Conservation (phyloP, 306 rosid species). For the Cucumis hystrix region DNA sequence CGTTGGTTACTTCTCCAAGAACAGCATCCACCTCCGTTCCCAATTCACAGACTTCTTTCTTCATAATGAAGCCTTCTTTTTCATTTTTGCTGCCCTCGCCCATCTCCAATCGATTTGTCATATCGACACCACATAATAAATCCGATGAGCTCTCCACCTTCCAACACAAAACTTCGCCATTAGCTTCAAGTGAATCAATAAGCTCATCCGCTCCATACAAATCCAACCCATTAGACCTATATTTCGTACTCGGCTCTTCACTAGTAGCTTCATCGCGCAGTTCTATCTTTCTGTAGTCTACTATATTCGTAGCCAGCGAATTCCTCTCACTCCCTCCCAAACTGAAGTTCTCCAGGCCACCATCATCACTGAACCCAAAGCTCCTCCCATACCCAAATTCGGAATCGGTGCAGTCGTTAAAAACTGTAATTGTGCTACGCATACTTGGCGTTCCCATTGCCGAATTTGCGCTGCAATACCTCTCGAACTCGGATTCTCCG, state of each 20-base stretch:
- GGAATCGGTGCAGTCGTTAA: conserved; percentile 42
- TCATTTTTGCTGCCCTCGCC: conserved; percentile 6
- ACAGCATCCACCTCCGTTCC: conserved; percentile 1
- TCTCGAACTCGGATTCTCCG: conserved; percentile 78
- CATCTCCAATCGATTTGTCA: conserved; percentile 8
- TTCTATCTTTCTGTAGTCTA: conserved; percentile 13
- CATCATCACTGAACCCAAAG: conserved; percentile 26
- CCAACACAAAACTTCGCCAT: conserved; percentile 29
- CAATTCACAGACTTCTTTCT: neutral
- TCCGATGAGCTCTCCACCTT: conserved; percentile 23
- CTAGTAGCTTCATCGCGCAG: neutral
- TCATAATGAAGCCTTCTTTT: conserved; percentile 4
- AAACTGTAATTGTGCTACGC: conserved; percentile 56
- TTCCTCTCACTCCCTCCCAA: conserved; percentile 30
- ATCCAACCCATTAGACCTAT: conserved; percentile 28
- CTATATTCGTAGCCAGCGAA: conserved; percentile 16
- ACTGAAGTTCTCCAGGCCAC: conserved; percentile 37
- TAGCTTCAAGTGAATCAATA: conserved; percentile 11
- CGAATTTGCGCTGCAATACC: conserved; percentile 85
- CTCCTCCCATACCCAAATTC: conserved; percentile 35
- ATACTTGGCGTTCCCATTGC: conserved; percentile 67
- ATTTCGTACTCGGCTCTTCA: conserved; percentile 2
- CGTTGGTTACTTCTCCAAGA: neutral
- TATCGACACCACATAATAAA: conserved; percentile 8
- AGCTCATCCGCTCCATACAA: conserved; percentile 41